Base-by-base conservation (phyloP, 2,329 filamentous ascomycete species). In the Diaporthe aspalathi region DNA sequence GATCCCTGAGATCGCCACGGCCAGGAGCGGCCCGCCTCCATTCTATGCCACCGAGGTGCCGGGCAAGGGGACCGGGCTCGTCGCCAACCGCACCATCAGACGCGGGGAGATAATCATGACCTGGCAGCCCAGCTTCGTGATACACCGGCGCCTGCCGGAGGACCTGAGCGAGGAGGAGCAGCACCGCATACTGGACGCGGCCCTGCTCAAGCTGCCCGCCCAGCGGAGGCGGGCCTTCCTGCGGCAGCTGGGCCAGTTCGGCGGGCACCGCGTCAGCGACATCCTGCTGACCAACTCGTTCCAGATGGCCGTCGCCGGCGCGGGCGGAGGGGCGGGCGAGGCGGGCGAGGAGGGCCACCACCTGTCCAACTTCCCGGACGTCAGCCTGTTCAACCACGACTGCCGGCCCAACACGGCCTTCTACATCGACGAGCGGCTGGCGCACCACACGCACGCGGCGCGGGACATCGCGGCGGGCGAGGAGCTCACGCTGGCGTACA, bases 401-500 rank as follows among this genome's bases (percentile, higher is more conserved):
- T 82, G 80, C 70, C 81, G 78, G 62, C 79, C 80, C 1, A 81
- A 81, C 71, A 81, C 81, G 20, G 73, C 70, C 3, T 75, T 74
- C 67, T 75, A 79, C 17, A 74, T 82, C 7, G 77, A 81, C 57
- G 68, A 74, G 0, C 50, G 73, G 17, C 73, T 83, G 2, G 78
- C 79, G 11, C 81, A 82, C 60, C 76, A 77, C 11, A 80, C 82
- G 1, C 76, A 77, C 24, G 78, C 76, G 0, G 79, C 77, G 0
- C 74, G 81, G 5, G 73, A 76, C 2, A 77, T 82, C 40, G 71
- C 63, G 8, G 20, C 70, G n/a, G 79, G 76, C 14, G 80, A 81
- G 56, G 81, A 83, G 68, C 79, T 83, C 7, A 80, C 77, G 0
- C 80, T 82, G 12, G 75, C 79, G 20, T 83, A 82, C 40, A 81